Conservation (phyloP, 1,284 basidiomycete genomes). For the Boletus calvinii region DNA sequence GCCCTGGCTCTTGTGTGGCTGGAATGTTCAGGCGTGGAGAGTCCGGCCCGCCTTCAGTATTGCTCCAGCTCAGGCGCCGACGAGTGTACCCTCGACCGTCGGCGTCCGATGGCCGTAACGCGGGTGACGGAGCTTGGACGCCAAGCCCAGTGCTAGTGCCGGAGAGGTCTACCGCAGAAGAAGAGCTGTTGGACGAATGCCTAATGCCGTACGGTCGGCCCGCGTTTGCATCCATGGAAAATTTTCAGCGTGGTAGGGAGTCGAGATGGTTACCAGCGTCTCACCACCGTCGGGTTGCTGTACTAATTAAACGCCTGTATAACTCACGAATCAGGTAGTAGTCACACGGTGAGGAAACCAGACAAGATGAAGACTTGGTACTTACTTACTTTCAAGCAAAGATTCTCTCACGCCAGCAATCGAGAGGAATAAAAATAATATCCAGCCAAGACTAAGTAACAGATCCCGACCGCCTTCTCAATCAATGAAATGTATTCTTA, state of each 20-base stretch:
- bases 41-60: conserved; percentile 44
- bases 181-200: conserved; percentile 34
- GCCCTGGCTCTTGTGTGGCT: conserved; percentile 16
- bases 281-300: too few relatives aligned
- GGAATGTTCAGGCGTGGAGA: conserved; percentile 40
- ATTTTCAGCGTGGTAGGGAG: not conserved
- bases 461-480: too few relatives aligned
- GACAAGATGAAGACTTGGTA: too few relatives aligned
- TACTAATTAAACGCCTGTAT: too few relatives aligned
- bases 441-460: too few relatives aligned
- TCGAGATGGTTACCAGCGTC: not conserved
- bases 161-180: conserved; percentile 58
- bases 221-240: conserved; percentile 18
- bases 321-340: too few relatives aligned
- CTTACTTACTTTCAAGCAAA: too few relatives aligned
- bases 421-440: too few relatives aligned
- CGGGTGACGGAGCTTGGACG: conserved; percentile 46
- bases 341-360: too few relatives aligned
- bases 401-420: too few relatives aligned
- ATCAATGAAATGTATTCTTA: too few relatives aligned
- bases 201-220: conserved; percentile 1
- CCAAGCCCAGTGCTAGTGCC: conserved; percentile 40
- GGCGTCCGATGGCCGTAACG: conserved; percentile 47
- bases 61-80: conserved; percentile 58
- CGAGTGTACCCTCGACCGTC: conserved; percentile 39